phyloP scores from a whole-genome alignment of 495 filamentous ascomycete species.

The Aspergillus homomorphus region DNA sequence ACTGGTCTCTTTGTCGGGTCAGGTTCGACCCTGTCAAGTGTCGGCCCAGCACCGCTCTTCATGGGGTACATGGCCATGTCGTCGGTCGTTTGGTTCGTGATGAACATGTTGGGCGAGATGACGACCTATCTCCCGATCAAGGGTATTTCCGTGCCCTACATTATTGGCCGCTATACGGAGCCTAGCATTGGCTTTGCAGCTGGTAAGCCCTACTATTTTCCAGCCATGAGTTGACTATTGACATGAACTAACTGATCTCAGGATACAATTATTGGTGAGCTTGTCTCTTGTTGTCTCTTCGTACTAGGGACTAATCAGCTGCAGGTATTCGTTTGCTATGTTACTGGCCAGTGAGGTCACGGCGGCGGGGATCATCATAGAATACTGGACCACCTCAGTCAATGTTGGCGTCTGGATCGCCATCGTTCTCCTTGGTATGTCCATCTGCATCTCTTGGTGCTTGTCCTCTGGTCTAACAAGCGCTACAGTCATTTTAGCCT shows the following conservation, averaged over 20 bases:
- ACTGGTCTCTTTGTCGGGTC: constrained; percentile 75
- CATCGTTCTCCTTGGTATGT: constrained; percentile 59
- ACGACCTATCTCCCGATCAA: constrained; percentile 71
- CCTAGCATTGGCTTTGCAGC: constrained; percentile 69
- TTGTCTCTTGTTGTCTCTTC: not conserved
- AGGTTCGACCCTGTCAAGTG: constrained; percentile 56
- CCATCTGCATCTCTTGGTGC: constrained; percentile 17
- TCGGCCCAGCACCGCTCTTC: constrained; percentile 68
- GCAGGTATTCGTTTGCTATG: constrained; percentile 51
- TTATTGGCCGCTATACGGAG: constrained; percentile 66
- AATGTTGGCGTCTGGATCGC: constrained; percentile 63
- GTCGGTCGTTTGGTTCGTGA: constrained; percentile 48
- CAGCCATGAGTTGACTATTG: not conserved
- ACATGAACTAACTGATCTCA: constrained; percentile 36
- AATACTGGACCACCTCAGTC: constrained; percentile 60
- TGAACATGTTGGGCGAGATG: constrained; percentile 64
- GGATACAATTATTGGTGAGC: constrained; percentile 55
- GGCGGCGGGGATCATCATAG: constrained; percentile 64
- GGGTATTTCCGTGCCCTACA: constrained; percentile 67
- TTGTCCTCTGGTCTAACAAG: constrained; percentile 21
- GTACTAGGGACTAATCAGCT: constrained; percentile 14
- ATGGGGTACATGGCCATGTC: constrained; percentile 62
- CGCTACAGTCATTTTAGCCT: constrained; percentile 53
- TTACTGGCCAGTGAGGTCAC: constrained; percentile 66
- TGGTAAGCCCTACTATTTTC: constrained; percentile 36